Evolutionary conservation across 306 rosid species (phyloP).

Genomic region (Luffa aegyptiaca): DNA sequence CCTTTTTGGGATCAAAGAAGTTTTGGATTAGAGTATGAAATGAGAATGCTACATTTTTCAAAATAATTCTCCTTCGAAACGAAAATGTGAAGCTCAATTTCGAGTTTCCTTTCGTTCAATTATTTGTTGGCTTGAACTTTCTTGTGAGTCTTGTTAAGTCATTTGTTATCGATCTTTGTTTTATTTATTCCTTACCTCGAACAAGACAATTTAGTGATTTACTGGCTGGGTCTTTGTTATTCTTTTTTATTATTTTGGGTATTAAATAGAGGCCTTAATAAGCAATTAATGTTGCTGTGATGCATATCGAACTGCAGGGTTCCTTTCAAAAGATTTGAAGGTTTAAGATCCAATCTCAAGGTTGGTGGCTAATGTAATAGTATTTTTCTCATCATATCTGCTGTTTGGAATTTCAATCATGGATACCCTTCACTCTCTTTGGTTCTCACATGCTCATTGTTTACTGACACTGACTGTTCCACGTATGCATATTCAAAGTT

Average conservation of each 20-base stretch:
- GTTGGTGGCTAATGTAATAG: not conserved
- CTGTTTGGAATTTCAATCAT: not conserved
- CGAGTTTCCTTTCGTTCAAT: not conserved
- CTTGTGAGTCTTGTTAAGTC: not conserved
- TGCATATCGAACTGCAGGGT: not conserved
- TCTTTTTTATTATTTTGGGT: not conserved
- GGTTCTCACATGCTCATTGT: not conserved
- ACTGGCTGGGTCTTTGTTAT: not conserved
- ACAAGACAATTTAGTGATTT: not conserved
- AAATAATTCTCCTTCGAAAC: no score
- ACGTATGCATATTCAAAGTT: not conserved
- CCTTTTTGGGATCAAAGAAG: no score
- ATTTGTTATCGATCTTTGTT: not conserved
- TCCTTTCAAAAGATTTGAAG: not conserved
- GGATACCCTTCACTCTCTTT: not conserved
- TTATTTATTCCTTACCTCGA: not conserved
- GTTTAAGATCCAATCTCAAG: not conserved
- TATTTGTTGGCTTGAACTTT: not conserved
- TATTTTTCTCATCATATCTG: not conserved
- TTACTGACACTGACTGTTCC: not conserved
- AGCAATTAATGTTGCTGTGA: not conserved
- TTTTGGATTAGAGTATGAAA: no score
- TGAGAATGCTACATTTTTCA: no score
- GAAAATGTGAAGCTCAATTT: not conserved
- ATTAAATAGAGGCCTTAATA: not conserved